Percentiles rank a stretch among this genome's conserved stretches.
phyloP scores from a whole-genome alignment of 352 stramenopile genomes.

The Plasmopara halstedii region DNA sequence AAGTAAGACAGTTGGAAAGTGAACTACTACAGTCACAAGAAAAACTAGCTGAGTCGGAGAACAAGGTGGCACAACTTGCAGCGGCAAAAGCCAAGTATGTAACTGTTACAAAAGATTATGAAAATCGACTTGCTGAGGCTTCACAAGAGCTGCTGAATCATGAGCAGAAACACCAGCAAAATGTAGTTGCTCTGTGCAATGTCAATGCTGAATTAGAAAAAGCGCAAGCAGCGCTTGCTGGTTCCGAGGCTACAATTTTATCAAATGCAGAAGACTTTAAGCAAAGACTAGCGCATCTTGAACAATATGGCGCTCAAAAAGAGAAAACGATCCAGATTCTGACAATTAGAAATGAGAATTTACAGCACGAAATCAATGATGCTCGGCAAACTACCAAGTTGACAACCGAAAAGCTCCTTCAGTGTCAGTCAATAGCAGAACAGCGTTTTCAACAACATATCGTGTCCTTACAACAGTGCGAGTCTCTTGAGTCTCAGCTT shows the following conservation, averaged over 20 bases:
- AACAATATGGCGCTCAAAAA: constrained; percentile 3
- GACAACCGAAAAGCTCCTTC: constrained; percentile 9
- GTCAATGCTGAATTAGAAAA: constrained; percentile 4
- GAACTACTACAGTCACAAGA: constrained; percentile 1
- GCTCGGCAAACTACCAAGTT: constrained; percentile 6
- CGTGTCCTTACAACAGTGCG: constrained; percentile 3
- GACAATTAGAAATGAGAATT: constrained; percentile 10
- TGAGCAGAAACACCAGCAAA: constrained; percentile 1
- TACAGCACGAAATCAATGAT: constrained; percentile 15
- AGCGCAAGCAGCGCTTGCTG: constrained; percentile 1
- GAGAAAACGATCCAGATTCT: constrained; percentile 6
- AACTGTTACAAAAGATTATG: neutral
- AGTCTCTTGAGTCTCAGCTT: constrained; percentile 17
- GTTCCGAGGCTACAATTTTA: neutral
- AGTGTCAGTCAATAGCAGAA: constrained; percentile 8
- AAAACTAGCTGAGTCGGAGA: constrained; percentile 2
- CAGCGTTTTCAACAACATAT: constrained; percentile 10
- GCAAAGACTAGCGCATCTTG: neutral
- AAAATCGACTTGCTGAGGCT: neutral
- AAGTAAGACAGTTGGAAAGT: neutral
- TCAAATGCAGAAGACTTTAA: constrained; percentile 1
- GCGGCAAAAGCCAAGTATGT: constrained; percentile 2
- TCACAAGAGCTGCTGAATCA: constrained; percentile 7
- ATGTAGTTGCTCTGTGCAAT: neutral
- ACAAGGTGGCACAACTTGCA: constrained; percentile 2